A percentile compares a stretch with the other conserved stretches of the same genome.
phyloP scores from a whole-genome alignment of 108 stramenopile genomes.

The Phaeodactylum tricornutum region DNA sequence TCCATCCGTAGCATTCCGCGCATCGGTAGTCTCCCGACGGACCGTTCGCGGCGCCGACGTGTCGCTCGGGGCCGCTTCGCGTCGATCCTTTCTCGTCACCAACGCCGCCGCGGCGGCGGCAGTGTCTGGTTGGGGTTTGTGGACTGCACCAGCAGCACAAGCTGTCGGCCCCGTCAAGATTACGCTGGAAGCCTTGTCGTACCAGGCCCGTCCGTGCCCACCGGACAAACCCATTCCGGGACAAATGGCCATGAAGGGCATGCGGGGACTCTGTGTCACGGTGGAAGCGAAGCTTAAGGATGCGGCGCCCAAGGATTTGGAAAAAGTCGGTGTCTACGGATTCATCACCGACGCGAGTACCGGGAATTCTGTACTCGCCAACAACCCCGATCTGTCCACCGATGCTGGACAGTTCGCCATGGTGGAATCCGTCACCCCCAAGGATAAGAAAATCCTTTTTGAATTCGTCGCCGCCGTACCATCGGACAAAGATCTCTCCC shows the following conservation, averaged over 20 bases:
- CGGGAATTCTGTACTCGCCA: conserved; percentile 80
- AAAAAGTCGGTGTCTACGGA: conserved; percentile 36
- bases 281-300: conserved; percentile 59
- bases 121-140: neutral
- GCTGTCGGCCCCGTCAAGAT: conserved; percentile 88
- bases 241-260: conserved; percentile 91
- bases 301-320: conserved; percentile 40
- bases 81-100: neutral
- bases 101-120: neutral
- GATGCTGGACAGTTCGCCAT: conserved; percentile 92
- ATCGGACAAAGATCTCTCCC: conserved; percentile 45
- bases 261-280: conserved; percentile 80
- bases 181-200: conserved; percentile 49
- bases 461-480: conserved; percentile 85
- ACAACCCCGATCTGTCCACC: conserved; percentile 84
- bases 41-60: too few species aligned
- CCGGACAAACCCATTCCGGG: conserved; percentile 82
- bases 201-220: conserved; percentile 72
- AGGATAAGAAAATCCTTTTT: conserved; percentile 65
- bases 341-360: conserved; percentile 61
- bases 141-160: conserved; percentile 13
- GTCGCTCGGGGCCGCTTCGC: too few species aligned
- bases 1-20: too few species aligned
- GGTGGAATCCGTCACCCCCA: conserved; percentile 44
- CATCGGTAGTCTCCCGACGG: too few species aligned